These are phyloP conservation scores for Lasiodiplodia theobromae DNA, from an alignment of 2,329 filamentous ascomycete species.

Conservation along the genomic window DNA sequence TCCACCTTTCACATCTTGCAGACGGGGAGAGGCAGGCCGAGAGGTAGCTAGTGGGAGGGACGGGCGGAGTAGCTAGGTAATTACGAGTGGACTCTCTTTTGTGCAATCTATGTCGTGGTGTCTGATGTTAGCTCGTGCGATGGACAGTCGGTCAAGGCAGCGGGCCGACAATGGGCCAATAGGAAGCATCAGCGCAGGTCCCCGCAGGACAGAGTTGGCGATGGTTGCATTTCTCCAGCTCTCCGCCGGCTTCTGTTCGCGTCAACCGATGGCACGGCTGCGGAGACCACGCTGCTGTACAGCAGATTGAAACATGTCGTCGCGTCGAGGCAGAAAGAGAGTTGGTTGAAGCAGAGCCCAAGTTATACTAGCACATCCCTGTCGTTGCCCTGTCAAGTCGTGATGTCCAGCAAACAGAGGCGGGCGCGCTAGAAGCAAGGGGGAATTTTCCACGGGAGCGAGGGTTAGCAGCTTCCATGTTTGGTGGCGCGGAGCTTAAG, in stretches of 20 bases:
- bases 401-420: neutral
- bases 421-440: conserved; percentile 8
- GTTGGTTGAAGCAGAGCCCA: neutral
- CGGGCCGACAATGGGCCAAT: conserved; percentile 22
- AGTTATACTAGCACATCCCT: neutral
- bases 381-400: neutral
- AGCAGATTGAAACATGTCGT: too few species aligned
- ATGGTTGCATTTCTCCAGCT: neutral
- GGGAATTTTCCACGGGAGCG: conserved; percentile 1
- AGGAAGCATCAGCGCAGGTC: neutral
- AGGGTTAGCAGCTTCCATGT: neutral
- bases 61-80: conserved; percentile 21
- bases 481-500: conserved; percentile 14
- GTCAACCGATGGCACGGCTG: neutral
- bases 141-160: neutral
- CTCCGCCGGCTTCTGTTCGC: neutral
- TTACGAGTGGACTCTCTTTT: conserved; percentile 13
- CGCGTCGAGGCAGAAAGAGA: neutral
- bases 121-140: neutral
- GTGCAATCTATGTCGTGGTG: neutral
- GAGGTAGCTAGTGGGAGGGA: conserved; percentile 3
- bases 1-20: conserved; percentile 7
- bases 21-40: neutral
- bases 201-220: neutral
- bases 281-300: neutral